Conservation (phyloP, 78 protist species). For the Planoprotostelium fungivorum region DNA sequence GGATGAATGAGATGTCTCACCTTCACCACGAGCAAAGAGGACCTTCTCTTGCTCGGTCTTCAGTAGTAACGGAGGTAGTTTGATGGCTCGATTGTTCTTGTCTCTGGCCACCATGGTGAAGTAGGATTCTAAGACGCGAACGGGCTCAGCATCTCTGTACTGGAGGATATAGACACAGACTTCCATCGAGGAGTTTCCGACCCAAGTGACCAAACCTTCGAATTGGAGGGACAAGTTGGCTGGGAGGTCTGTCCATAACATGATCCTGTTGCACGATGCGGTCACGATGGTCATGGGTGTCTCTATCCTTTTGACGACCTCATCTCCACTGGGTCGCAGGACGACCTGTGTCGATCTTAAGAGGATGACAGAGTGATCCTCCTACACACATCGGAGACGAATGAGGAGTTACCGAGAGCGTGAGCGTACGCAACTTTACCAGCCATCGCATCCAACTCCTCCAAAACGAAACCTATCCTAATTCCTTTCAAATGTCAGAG, state of each 20-base stretch:
- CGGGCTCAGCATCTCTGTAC: not conserved
- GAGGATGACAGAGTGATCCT: not conserved
- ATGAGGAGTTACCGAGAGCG: not conserved
- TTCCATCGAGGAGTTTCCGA: conserved; percentile 47
- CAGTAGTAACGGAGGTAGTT: conserved; percentile 5
- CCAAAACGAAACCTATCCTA: conserved; percentile 51
- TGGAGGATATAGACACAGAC: not conserved
- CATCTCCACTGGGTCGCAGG: conserved; percentile 15
- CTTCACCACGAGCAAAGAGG: conserved; percentile 18
- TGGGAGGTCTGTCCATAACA: conserved; percentile 19
- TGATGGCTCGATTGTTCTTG: not conserved
- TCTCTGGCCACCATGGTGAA: conserved; percentile 59
- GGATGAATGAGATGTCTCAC: not conserved
- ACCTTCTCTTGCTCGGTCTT: conserved; percentile 2
- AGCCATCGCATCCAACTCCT: conserved; percentile 58
- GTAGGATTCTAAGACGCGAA: conserved; percentile 25
- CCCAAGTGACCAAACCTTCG: conserved; percentile 42
- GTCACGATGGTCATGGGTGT: conserved; percentile 35
- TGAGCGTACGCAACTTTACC: conserved; percentile 23
- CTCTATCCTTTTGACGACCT: conserved; percentile 23
- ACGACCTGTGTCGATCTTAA: not conserved
- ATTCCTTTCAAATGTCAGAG: not conserved
- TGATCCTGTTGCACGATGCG: conserved; percentile 40
- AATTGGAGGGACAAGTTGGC: conserved; percentile 46
- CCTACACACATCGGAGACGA: not conserved